Conservation (phyloP, 257 asterid genomes). For the Rauvolfia tetraphylla region DNA sequence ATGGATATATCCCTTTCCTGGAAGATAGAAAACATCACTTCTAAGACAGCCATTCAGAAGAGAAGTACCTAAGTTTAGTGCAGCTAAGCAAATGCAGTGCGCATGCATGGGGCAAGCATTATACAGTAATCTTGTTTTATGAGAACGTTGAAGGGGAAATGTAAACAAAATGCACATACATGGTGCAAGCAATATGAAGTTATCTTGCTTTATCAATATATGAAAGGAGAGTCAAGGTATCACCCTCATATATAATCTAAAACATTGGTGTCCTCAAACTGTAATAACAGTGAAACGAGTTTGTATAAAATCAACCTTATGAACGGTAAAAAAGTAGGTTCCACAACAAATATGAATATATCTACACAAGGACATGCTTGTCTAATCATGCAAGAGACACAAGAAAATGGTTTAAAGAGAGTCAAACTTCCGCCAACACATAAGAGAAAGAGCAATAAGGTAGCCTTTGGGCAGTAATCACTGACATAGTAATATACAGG, state of each 20-base stretch:
- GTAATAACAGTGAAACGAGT: background rate
- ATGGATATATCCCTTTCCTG: background rate
- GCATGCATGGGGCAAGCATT: background rate
- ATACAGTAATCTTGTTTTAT: background rate
- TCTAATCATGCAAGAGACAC: background rate
- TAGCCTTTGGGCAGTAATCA: slow-evolving; percentile 14
- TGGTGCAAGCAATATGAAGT: background rate
- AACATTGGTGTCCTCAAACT: background rate
- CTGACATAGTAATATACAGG: slow-evolving; percentile 72
- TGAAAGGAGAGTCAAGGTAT: background rate
- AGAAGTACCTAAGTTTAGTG: background rate
- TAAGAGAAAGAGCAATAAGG: background rate
- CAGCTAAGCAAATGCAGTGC: background rate
- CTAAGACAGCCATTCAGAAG: background rate
- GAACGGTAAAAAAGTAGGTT: background rate
- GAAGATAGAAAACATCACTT: background rate
- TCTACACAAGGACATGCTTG: background rate
- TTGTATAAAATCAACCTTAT: background rate
- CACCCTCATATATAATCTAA: background rate
- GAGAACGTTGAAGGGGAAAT: background rate
- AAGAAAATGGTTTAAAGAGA: background rate
- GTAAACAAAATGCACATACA: background rate
- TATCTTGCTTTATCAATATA: background rate
- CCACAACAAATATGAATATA: background rate
- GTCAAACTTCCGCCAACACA: background rate